These are phyloP conservation scores for Ophiostoma piceae DNA, from an alignment of 2,329 filamentous ascomycete species.

Conservation along the genomic window DNA sequence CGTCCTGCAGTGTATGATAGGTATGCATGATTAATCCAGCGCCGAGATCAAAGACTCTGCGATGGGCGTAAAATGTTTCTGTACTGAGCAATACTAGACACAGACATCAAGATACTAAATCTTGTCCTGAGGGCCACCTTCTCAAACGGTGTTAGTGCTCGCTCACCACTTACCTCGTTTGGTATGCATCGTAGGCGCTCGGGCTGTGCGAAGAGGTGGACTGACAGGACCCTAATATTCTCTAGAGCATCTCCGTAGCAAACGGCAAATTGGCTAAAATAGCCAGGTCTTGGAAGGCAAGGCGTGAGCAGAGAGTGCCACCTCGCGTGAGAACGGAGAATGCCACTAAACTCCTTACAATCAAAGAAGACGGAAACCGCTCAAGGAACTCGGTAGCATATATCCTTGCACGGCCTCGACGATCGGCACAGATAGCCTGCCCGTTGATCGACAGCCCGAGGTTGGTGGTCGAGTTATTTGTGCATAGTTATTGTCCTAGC, in stretches of 20 bases:
- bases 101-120: neutral
- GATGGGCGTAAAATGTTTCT: neutral
- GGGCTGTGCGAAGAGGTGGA: neutral
- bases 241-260: neutral
- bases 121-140: neutral
- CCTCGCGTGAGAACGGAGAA: neutral
- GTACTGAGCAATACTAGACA: neutral
- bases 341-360: neutral
- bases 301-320: neutral
- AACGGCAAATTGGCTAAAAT: neutral
- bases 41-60: neutral
- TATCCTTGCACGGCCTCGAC: neutral
- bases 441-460: neutral
- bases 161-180: neutral
- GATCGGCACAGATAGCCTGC: neutral
- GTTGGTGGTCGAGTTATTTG: neutral
- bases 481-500: neutral
- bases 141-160: neutral
- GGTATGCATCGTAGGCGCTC: neutral
- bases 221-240: neutral
- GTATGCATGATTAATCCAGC: neutral
- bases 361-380: no score
- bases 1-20: no score
- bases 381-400: neutral
- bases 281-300: neutral